Percentiles rank a stretch among this genome's conserved stretches.
phyloP scores from a whole-genome alignment of 805 yeast species.

The Ogataea pini region DNA sequence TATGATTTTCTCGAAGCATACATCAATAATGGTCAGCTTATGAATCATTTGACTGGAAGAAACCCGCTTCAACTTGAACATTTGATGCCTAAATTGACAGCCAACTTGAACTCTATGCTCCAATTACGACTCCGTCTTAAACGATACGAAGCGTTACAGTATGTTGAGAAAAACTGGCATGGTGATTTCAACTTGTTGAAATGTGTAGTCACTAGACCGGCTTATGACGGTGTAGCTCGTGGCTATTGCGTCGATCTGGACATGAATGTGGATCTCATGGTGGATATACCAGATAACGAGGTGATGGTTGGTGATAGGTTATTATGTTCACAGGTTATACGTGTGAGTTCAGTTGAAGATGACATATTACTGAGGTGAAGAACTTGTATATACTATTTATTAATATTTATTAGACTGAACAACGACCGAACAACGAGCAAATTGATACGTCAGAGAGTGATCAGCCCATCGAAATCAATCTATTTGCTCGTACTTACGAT shows the following conservation, averaged over 20 bases:
- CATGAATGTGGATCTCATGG: slow-evolving; percentile 45
- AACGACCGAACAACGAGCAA: background rate
- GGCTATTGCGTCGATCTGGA: slow-evolving; percentile 52
- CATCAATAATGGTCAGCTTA: slow-evolving; percentile 34
- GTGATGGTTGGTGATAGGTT: slow-evolving; percentile 46
- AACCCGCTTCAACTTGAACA: slow-evolving; percentile 16
- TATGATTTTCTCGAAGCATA: slow-evolving; percentile 30
- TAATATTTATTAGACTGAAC: no score
- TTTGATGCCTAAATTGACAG: slow-evolving; percentile 12
- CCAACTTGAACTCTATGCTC: slow-evolving; percentile 30
- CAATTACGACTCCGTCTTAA: slow-evolving; percentile 22
- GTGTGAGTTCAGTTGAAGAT: slow-evolving; percentile 42
- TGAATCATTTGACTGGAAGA: slow-evolving; percentile 38
- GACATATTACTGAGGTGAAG: slow-evolving; percentile 37
- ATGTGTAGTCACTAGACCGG: slow-evolving; percentile 45
- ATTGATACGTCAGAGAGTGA: no score
- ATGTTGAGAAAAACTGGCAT: slow-evolving; percentile 11
- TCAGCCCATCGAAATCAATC: background rate
- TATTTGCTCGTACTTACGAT: no score
- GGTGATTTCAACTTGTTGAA: slow-evolving; percentile 33
- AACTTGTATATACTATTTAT: background rate
- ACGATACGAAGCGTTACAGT: slow-evolving; percentile 18
- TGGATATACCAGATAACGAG: slow-evolving; percentile 26
- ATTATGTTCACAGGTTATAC: slow-evolving; percentile 45
- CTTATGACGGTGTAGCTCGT: slow-evolving; percentile 32